Evolutionary conservation across 2,329 filamentous ascomycete genomes (phyloP).

Genomic region (Epichloe sibirici): DNA sequence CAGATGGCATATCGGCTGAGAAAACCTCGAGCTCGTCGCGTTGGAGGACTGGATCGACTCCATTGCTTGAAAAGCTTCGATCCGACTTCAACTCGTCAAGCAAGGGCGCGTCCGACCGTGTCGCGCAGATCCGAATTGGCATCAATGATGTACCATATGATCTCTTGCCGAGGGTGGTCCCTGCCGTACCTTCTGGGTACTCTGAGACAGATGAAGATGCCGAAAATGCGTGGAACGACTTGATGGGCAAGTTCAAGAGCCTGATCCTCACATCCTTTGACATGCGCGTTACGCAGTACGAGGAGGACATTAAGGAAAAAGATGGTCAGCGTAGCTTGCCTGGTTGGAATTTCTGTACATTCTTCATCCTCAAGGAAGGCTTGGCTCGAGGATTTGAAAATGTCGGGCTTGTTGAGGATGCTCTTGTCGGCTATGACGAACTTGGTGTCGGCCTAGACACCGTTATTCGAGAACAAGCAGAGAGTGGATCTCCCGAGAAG

Average conservation of each 20-base stretch:
- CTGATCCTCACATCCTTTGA: slow-evolving; percentile 86
- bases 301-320: slow-evolving; percentile 92
- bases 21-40: slow-evolving; percentile 55
- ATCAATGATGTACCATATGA: slow-evolving; percentile 58
- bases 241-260: slow-evolving; percentile 76
- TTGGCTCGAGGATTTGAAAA: slow-evolving; percentile 90
- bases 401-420: slow-evolving; percentile 90
- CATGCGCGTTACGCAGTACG: slow-evolving; percentile 80
- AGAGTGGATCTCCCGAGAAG: slow-evolving; percentile 44
- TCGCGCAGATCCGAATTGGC: slow-evolving; percentile 74
- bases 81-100: slow-evolving; percentile 72
- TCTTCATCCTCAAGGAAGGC: slow-evolving; percentile 95
- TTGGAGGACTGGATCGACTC: slow-evolving; percentile 69
- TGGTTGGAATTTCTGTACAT: slow-evolving; percentile 98
- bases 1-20: slow-evolving; percentile 47
- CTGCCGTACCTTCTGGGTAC: slow-evolving; percentile 51
- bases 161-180: slow-evolving; percentile 48
- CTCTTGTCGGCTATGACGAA: slow-evolving; percentile 88
- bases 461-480: slow-evolving; percentile 62
- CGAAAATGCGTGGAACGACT: slow-evolving; percentile 69
- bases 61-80: slow-evolving; percentile 78
- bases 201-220: slow-evolving; percentile 65
- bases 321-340: slow-evolving; percentile 77
- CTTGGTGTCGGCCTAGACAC: slow-evolving; percentile 77
- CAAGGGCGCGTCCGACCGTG: slow-evolving; percentile 62